Evolutionary conservation across 2,329 filamentous ascomycete species (phyloP).

Genomic region (Fusarium sp.): DNA sequence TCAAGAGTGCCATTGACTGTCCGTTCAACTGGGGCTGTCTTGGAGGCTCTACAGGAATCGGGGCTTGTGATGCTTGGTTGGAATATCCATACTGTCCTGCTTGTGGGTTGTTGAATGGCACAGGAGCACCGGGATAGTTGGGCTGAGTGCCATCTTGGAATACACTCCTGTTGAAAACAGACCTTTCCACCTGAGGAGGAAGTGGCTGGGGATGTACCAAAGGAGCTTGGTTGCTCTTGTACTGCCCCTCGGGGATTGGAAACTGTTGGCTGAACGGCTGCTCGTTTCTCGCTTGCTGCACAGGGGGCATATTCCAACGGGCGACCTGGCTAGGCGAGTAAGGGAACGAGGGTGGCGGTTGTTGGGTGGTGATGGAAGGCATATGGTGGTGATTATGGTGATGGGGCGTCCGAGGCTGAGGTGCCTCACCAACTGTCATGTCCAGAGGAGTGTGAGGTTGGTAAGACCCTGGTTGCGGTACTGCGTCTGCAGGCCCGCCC

Average conservation of each 20-base stretch:
- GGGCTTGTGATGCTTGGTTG: constrained; percentile 31
- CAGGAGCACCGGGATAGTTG: constrained; percentile 13
- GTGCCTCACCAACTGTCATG: constrained; percentile 61
- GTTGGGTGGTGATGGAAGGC: constrained; percentile 42
- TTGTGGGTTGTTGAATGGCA: constrained; percentile 33
- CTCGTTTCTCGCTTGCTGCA: constrained; percentile 27
- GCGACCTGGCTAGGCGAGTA: constrained; percentile 37
- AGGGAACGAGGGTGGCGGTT: constrained; percentile 50
- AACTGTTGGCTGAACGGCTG: constrained; percentile 36
- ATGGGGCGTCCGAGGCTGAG: constrained; percentile 69
- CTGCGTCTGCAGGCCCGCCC: constrained; percentile 32
- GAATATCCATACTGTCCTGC: constrained; percentile 43
- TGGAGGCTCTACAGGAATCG: constrained; percentile 20
- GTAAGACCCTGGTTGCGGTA: constrained; percentile 38
- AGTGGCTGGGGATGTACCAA: constrained; percentile 61
- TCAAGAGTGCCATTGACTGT: constrained; percentile 59
- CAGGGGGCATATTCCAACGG: constrained; percentile 30
- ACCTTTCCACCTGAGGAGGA: constrained; percentile 68
- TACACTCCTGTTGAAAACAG: constrained; percentile 58
- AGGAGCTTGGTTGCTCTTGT: constrained; percentile 41
- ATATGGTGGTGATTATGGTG: constrained; percentile 63
- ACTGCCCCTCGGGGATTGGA: constrained; percentile 34
- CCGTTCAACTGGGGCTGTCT: constrained; percentile 52
- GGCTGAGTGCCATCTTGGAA: constrained; percentile 45
- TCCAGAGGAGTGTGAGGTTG: constrained; percentile 67